Percentiles rank a stretch among this genome's conserved stretches.
Conservation (phyloP, 345 rosid species). For the Syzygium oleosum region DNA sequence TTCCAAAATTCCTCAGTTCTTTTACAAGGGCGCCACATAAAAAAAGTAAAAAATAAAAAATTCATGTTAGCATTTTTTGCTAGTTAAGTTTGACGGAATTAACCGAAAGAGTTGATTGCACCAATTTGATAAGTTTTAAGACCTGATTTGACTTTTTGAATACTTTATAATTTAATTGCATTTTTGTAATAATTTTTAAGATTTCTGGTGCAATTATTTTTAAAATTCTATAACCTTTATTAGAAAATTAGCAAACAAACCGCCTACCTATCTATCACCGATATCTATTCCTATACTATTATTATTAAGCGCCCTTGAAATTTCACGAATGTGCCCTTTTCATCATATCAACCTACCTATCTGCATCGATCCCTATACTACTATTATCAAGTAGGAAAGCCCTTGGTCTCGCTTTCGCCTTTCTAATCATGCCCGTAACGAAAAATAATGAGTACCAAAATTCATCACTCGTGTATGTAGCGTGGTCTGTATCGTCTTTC, state of each 20-base stretch:
- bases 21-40: too few species aligned
- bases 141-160: too few species aligned
- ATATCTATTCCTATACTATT: not conserved
- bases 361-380: not conserved
- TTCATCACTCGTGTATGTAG: too few species aligned
- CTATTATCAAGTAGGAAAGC: not conserved
- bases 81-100: rapidly evolving
- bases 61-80: too few species aligned
- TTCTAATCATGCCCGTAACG: not conserved
- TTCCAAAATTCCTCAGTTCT: too few species aligned
- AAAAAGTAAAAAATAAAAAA: too few species aligned
- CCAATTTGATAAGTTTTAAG: too few species aligned
- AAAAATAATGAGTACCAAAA: too few species aligned
- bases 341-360: not conserved
- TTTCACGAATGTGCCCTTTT: not conserved
- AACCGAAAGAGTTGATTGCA: too few species aligned
- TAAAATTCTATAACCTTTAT: not conserved
- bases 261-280: not conserved
- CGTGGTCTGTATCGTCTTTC: too few species aligned
- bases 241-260: not conserved
- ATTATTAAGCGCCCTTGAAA: not conserved
- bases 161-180: not conserved
- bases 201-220: too few species aligned
- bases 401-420: not conserved
- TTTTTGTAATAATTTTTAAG: too few species aligned